Conservation (phyloP, 2,329 filamentous ascomycete genomes). For the Aspergillus niger region DNA sequence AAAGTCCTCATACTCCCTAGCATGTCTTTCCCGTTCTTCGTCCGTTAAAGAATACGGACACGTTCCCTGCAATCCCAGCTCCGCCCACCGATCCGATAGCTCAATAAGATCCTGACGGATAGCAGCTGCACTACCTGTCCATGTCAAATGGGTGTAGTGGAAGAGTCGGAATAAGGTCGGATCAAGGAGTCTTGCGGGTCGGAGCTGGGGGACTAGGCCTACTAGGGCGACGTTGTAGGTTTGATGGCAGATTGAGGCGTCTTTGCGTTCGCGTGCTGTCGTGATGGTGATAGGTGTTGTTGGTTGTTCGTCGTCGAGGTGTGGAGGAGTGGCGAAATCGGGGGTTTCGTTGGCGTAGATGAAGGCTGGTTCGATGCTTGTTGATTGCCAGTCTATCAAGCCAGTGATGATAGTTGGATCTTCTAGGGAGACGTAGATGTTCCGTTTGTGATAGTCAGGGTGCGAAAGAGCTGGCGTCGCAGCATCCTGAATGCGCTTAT, state of each 20-base stretch:
- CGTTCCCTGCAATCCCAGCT: slow-evolving; percentile 26
- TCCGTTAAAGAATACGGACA: slow-evolving; percentile 31
- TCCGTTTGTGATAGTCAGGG: slow-evolving; percentile 36
- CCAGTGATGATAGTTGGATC: slow-evolving; percentile 34
- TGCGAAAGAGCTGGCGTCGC: slow-evolving; percentile 28
- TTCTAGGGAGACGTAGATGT: slow-evolving; percentile 35
- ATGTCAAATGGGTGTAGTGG: slow-evolving; percentile 33
- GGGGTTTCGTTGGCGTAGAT: slow-evolving; percentile 30
- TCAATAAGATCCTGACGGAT: slow-evolving; percentile 36
- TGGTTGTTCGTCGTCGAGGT: no score
- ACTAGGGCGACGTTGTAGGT: slow-evolving; percentile 33
- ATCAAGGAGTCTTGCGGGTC: slow-evolving; percentile 29
- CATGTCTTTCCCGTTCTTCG: slow-evolving; percentile 29
- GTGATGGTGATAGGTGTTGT: no score
- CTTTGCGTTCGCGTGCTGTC: slow-evolving; percentile 2
- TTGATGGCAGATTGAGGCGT: slow-evolving; percentile 31
- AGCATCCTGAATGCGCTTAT: slow-evolving; percentile 25
- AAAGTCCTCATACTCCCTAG: slow-evolving; percentile 34
- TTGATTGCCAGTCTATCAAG: slow-evolving; percentile 39
- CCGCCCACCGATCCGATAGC: slow-evolving; percentile 28
- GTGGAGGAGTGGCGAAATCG: slow-evolving; percentile 30
- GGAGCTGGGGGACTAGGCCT: slow-evolving; percentile 27
- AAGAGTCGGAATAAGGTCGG: slow-evolving; percentile 34
- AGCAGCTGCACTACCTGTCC: slow-evolving; percentile 30
- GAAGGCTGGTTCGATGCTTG: slow-evolving; percentile 36